A percentile compares a stretch with the other conserved stretches of the same genome.
Evolutionary conservation across 208 protist genomes (phyloP).

Genomic region (Trypanosomatidae sp.): DNA sequence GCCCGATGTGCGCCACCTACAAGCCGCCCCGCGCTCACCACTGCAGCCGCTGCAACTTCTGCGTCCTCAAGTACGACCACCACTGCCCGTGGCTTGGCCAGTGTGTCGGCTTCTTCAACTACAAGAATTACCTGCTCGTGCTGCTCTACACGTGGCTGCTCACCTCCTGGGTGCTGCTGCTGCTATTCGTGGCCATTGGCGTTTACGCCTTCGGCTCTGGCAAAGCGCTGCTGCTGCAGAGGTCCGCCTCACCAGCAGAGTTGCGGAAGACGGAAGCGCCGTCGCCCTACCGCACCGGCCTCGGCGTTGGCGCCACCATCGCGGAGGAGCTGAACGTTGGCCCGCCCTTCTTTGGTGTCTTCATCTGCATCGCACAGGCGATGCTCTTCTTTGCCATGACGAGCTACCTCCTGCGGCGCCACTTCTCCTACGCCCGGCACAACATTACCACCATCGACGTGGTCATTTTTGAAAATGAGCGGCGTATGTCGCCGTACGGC

Average conservation of each 20-base stretch:
- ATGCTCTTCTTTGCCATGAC: constrained; percentile 80
- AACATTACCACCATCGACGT: constrained; percentile 88
- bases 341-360: constrained; percentile 70
- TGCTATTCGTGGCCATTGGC: constrained; percentile 43
- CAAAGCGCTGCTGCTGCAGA: neutral
- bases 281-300: constrained; percentile 5
- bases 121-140: constrained; percentile 88
- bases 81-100: constrained; percentile 93
- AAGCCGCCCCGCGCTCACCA: constrained; percentile 89
- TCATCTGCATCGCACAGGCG: constrained; percentile 64
- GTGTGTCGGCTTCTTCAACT: constrained; percentile 94
- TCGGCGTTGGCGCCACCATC: constrained; percentile 30
- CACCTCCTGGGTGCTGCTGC: constrained; percentile 57
- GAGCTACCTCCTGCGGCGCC: constrained; percentile 54
- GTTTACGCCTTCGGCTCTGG: constrained; percentile 21
- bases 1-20: constrained; percentile 80
- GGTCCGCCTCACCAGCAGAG: no score
- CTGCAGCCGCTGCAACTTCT: constrained; percentile 88
- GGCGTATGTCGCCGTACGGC: constrained; percentile 7
- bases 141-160: constrained; percentile 78
- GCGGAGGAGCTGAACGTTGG: constrained; percentile 62
- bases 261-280: neutral
- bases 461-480: constrained; percentile 68
- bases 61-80: constrained; percentile 92
- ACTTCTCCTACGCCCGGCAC: constrained; percentile 67